Evolutionary conservation across 2,329 filamentous ascomycete genomes (phyloP).

Genomic region (Diaporthe sp.): DNA sequence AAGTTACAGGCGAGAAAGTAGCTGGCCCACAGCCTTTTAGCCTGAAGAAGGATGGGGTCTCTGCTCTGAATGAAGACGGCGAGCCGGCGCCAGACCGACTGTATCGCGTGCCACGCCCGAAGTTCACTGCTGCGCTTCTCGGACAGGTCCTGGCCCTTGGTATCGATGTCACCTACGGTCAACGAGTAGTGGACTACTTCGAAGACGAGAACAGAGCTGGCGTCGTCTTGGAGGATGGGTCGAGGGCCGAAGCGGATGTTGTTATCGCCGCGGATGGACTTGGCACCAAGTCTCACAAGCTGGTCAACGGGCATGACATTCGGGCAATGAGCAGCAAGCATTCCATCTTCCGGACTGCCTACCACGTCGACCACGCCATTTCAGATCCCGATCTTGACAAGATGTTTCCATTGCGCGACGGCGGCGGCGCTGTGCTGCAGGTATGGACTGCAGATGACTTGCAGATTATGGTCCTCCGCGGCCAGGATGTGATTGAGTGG

Average conservation of each 20-base stretch:
- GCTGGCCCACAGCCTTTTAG: constrained; percentile 34
- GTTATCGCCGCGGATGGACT: constrained; percentile 46
- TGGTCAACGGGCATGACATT: constrained; percentile 38
- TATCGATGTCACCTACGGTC: constrained; percentile 37
- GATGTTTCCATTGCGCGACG: constrained; percentile 57
- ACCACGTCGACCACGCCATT: constrained; percentile 30
- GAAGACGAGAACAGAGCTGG: constrained; percentile 25
- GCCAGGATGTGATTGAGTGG: constrained; percentile 15
- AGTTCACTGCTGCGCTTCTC: constrained; percentile 37
- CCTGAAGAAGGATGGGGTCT: constrained; percentile 21
- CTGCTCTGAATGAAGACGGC: constrained; percentile 10
- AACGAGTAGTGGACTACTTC: constrained; percentile 34
- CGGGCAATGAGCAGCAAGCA: constrained; percentile 40
- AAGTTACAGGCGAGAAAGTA: constrained; percentile 38
- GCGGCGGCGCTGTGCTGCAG: constrained; percentile 62
- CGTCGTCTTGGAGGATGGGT: constrained; percentile 31
- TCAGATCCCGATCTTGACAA: constrained; percentile 55
- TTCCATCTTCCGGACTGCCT: constrained; percentile 39
- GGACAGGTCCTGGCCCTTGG: constrained; percentile 37
- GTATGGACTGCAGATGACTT: constrained; percentile 55
- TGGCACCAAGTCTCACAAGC: constrained; percentile 40
- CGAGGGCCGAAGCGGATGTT: constrained; percentile 42
- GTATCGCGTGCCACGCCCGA: constrained; percentile 34
- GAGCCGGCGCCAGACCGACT: not conserved
- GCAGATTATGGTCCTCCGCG: constrained; percentile 61